A percentile compares a stretch with the other conserved stretches of the same genome.
These are phyloP conservation scores for Dryas alaskensis DNA, from an alignment of 306 rosid genomes.

Conservation along the genomic window DNA sequence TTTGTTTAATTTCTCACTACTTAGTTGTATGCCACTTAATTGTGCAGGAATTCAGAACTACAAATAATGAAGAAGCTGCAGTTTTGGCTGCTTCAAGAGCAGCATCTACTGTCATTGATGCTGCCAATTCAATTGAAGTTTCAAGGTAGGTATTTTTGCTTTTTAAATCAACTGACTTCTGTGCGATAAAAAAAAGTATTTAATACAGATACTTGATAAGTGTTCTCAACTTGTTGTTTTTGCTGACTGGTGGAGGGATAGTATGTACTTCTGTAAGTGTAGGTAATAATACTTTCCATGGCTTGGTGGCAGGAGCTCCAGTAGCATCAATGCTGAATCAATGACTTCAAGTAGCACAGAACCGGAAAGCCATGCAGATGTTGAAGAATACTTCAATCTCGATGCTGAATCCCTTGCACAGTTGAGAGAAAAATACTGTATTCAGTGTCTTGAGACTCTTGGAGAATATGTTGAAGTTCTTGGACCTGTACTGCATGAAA, in stretches of 20 bases:
- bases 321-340: slow-evolving; percentile 33
- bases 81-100: slow-evolving; percentile 87
- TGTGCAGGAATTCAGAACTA: slow-evolving; percentile 65
- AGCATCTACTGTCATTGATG: slow-evolving; percentile 89
- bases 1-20: slow-evolving; percentile 3
- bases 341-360: slow-evolving; percentile 40
- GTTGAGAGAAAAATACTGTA: slow-evolving; percentile 87
- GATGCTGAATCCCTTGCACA: slow-evolving; percentile 64
- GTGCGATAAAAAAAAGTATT: neutral
- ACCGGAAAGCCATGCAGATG: slow-evolving; percentile 50
- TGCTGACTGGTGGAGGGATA: neutral
- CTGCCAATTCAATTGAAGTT: slow-evolving; percentile 79
- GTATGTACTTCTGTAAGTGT: neutral
- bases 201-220: slow-evolving; percentile 10
- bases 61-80: slow-evolving; percentile 74
- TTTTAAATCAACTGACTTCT: slow-evolving; percentile 4
- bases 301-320: slow-evolving; percentile 61
- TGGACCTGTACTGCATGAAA: slow-evolving; percentile 95
- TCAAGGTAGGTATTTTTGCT: slow-evolving; percentile 54
- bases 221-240: neutral
- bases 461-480: slow-evolving; percentile 99
- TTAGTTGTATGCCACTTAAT: slow-evolving; percentile 21
- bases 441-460: slow-evolving; percentile 89
- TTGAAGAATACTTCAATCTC: slow-evolving; percentile 78
- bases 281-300: slow-evolving; percentile 20